Evolutionary conservation across 495 filamentous ascomycete species (phyloP).

Genomic region (Massariosphaeria phaeospora): DNA sequence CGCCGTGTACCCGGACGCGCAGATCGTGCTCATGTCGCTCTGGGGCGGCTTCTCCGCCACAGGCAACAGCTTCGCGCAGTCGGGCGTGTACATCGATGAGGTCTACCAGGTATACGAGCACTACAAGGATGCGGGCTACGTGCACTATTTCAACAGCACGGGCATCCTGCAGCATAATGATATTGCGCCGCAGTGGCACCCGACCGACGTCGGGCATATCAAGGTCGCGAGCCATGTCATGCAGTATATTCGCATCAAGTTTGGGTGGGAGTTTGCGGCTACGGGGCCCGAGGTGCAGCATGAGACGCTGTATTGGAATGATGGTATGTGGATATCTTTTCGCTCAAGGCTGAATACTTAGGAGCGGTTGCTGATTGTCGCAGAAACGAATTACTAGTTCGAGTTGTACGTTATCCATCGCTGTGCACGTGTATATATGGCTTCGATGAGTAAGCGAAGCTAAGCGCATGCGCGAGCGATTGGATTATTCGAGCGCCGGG

Average conservation of each 20-base stretch:
- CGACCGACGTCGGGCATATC: conserved; percentile 62
- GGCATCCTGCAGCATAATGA: conserved; percentile 68
- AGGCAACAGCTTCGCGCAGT: conserved; percentile 52
- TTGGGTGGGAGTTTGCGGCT: conserved; percentile 58
- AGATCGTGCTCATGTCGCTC: conserved; percentile 62
- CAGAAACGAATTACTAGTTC: no score
- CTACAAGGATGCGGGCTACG: conserved; percentile 43
- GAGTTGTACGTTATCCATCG: no score
- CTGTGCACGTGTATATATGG: no score
- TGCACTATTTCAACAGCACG: conserved; percentile 64
- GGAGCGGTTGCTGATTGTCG: no score
- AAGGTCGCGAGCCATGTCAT: conserved; percentile 63
- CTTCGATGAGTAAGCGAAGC: no score
- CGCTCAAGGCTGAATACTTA: no score
- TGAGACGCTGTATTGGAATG: conserved; percentile 34
- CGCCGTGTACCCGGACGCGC: conserved; percentile 55
- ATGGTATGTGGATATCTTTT: no score
- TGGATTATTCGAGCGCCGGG: no score
- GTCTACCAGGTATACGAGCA: conserved; percentile 50
- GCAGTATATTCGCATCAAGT: conserved; percentile 50
- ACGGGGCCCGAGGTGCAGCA: conserved; percentile 59
- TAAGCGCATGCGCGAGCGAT: no score
- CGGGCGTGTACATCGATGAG: conserved; percentile 49
- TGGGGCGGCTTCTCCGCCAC: conserved; percentile 55
- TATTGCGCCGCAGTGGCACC: conserved; percentile 59